phyloP scores from a whole-genome alignment of 352 stramenopile genomes.

The Phytophthora kernoviae region DNA sequence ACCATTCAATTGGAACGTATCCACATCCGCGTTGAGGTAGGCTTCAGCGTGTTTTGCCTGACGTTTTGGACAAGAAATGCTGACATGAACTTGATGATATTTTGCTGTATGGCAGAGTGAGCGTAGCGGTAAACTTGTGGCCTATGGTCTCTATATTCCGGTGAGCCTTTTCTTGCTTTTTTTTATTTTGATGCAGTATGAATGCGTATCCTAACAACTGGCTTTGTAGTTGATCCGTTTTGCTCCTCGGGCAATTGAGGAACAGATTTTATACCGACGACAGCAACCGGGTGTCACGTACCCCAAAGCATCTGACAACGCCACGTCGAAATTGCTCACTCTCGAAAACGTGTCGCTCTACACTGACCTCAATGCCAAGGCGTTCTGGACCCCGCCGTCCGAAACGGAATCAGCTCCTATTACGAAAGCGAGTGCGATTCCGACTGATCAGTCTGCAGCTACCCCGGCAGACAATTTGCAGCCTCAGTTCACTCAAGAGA shows the following conservation, averaged over 20 bases:
- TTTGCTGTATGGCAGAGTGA: slow-evolving; percentile 39
- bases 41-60: background rate
- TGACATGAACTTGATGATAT: background rate
- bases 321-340: slow-evolving; percentile 61
- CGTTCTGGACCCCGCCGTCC: slow-evolving; percentile 23
- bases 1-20: slow-evolving; percentile 67
- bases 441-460: background rate
- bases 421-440: slow-evolving; percentile 6
- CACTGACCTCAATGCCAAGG: slow-evolving; percentile 53
- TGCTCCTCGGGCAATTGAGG: slow-evolving; percentile 47
- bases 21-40: slow-evolving; percentile 73
- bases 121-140: slow-evolving; percentile 41
- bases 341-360: slow-evolving; percentile 70
- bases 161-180: slow-evolving; percentile 22
- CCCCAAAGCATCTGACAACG: slow-evolving; percentile 27
- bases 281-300: slow-evolving; percentile 60
- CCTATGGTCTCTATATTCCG: slow-evolving; percentile 64
- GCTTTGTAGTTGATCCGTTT: slow-evolving; percentile 56
- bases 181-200: background rate
- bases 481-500: slow-evolving; percentile 11
- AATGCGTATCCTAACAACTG: background rate
- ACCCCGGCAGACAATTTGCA: background rate
- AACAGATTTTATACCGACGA: slow-evolving; percentile 66
- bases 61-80: background rate
- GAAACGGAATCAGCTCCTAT: slow-evolving; percentile 1